Percentiles rank a stretch among this genome's conserved stretches.
These are phyloP conservation scores for Ustilago cynodontis DNA, from an alignment of 1,284 basidiomycete genomes.

Conservation along the genomic window DNA sequence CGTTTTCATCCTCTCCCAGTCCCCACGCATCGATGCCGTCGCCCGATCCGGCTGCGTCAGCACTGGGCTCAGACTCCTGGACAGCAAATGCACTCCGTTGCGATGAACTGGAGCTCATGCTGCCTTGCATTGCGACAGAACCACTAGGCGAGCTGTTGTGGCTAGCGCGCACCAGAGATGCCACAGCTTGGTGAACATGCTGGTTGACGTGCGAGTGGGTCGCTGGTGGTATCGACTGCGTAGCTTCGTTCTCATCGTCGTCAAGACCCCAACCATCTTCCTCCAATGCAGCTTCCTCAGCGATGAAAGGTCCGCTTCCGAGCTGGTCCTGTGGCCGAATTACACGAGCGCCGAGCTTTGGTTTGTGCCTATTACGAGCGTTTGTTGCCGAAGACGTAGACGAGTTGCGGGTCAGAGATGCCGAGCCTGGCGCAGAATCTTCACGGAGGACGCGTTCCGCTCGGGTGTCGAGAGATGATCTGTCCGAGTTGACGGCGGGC, in stretches of 20 bases:
- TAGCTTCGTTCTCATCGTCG: conserved; percentile 42
- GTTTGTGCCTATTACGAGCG: conserved; percentile 32
- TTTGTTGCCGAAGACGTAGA: conserved; percentile 29
- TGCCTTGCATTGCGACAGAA: conserved; percentile 31
- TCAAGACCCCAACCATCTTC: conserved; percentile 57
- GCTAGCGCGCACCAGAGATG: conserved; percentile 21
- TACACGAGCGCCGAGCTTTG: conserved; percentile 55
- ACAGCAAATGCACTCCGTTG: conserved; percentile 33
- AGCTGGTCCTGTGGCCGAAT: conserved; percentile 58
- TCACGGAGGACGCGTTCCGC: conserved; percentile 26
- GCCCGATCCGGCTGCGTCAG: conserved; percentile 1
- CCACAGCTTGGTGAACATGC: conserved; percentile 16
- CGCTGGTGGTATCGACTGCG: background rate
- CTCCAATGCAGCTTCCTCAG: conserved; percentile 41
- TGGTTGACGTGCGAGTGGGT: background rate
- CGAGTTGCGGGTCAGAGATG: conserved; percentile 39
- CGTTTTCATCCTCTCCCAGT: conserved; percentile 46
- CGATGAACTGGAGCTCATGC: conserved; percentile 36
- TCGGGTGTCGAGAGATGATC: conserved; percentile 20
- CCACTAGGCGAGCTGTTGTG: conserved; percentile 22
- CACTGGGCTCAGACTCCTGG: conserved; percentile 9
- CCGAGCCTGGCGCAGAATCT: conserved; percentile 10
- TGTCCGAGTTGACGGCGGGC: conserved; percentile 10
- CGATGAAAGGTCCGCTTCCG: conserved; percentile 58
- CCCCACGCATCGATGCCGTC: conserved; percentile 55